Evolutionary conservation across 192 early-diverging fungal genomes (phyloP).

Genomic region (Coemansia sp.): DNA sequence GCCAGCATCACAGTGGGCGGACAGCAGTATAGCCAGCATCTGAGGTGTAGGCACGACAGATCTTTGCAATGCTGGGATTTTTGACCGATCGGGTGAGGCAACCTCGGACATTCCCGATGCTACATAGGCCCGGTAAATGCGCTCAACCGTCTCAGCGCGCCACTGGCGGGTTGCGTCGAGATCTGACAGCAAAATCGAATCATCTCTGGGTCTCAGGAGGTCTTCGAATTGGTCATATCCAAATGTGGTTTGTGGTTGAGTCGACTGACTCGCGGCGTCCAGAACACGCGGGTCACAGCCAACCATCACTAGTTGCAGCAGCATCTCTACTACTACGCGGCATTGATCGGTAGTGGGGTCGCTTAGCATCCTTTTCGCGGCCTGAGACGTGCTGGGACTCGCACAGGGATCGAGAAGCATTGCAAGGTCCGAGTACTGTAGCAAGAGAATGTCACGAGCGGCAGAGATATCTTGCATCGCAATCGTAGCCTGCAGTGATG

Average conservation of each 20-base stretch:
- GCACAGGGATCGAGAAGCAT: slow-evolving; percentile 21
- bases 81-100: slow-evolving; percentile 26
- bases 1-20: slow-evolving; percentile 16
- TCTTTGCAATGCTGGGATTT: slow-evolving; percentile 24
- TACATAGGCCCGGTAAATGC: slow-evolving; percentile 37
- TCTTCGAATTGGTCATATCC: slow-evolving; percentile 25
- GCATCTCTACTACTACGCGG: slow-evolving; percentile 7
- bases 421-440: slow-evolving; percentile 24
- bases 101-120: slow-evolving; percentile 37
- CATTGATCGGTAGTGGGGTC: slow-evolving; percentile 3
- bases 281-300: slow-evolving; percentile 22
- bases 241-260: slow-evolving; percentile 9
- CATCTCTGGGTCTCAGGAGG: slow-evolving; percentile 3
- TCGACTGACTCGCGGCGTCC: neutral
- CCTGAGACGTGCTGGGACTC: neutral
- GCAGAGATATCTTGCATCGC: slow-evolving; percentile 20
- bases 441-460: slow-evolving; percentile 28
- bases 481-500: slow-evolving; percentile 17
- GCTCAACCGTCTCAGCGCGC: slow-evolving; percentile 38
- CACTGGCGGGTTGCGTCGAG: slow-evolving; percentile 4
- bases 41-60: slow-evolving; percentile 28
- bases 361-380: neutral
- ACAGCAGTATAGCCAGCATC: slow-evolving; percentile 23
- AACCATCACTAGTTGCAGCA: slow-evolving; percentile 17
- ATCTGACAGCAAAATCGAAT: neutral